These are phyloP conservation scores for Phalaenopsis equestris DNA, from an alignment of 106 monocot species.

Conservation along the genomic window DNA sequence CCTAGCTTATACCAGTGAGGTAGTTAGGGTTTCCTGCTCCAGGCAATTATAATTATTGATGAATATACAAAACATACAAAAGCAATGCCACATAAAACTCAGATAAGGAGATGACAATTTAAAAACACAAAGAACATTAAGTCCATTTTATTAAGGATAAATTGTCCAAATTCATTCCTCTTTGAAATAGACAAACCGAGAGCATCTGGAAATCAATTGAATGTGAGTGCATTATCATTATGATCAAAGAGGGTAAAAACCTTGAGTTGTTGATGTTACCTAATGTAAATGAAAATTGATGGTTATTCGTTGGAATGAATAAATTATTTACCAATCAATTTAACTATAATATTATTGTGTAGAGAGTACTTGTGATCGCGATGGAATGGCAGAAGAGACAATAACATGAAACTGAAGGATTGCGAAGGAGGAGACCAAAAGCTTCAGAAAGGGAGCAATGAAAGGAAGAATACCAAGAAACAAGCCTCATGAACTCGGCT, in stretches of 20 bases:
- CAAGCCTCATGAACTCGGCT: no score
- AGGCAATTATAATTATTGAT: conserved; percentile 46
- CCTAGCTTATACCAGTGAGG: conserved; percentile 73
- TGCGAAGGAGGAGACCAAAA: no score
- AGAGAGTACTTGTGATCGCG: no score
- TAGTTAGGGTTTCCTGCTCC: conserved; percentile 66
- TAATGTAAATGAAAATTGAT: no score
- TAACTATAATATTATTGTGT: no score
- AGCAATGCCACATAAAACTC: conserved; percentile 1
- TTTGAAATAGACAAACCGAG: background rate
- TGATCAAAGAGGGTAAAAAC: background rate
- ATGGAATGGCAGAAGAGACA: no score
- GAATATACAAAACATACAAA: conserved; percentile 13
- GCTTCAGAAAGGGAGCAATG: no score
- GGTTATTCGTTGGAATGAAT: no score
- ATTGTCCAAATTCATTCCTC: background rate
- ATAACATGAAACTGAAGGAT: no score
- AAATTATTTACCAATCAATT: no score
- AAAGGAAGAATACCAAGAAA: no score
- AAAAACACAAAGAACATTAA: background rate
- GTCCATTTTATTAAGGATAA: background rate
- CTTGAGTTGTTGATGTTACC: no score
- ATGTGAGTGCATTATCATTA: background rate
- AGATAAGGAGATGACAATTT: background rate
- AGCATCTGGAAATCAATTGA: background rate